Conservation (phyloP, 768 basidiomycete genomes). For the Gelatoporia subvermispora region DNA sequence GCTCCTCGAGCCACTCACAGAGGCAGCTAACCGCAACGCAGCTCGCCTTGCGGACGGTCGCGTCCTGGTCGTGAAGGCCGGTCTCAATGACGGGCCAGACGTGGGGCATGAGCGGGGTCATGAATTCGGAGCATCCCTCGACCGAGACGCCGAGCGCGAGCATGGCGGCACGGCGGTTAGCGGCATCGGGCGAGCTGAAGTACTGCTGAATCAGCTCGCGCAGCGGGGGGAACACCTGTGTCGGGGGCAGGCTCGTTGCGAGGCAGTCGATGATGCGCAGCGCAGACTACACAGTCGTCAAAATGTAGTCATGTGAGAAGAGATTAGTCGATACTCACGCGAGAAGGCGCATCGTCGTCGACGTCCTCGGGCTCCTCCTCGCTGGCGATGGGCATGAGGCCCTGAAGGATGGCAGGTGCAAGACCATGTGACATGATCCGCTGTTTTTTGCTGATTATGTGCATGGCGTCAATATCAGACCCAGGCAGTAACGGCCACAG, state of each 20-base stretch:
- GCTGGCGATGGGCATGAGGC: conserved; percentile 89
- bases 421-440: conserved; percentile 86
- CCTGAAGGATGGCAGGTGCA: conserved; percentile 80
- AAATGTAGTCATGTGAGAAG: background rate
- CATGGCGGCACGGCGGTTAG: conserved; percentile 85
- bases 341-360: conserved; percentile 90
- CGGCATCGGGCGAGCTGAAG: conserved; percentile 74
- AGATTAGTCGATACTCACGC: conserved; percentile 47
- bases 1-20: conserved; percentile 96
- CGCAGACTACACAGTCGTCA: conserved; percentile 55
- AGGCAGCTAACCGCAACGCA: conserved; percentile 94
- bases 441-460: conserved; percentile 76
- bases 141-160: conserved; percentile 93
- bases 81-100: conserved; percentile 94
- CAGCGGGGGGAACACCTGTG: conserved; percentile 93
- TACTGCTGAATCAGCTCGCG: conserved; percentile 79
- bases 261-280: conserved; percentile 93
- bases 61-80: conserved; percentile 80
- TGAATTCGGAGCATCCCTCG: conserved; percentile 97
- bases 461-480: no score
- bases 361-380: conserved; percentile 91
- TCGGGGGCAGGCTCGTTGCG: conserved; percentile 86
- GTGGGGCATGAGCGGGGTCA: conserved; percentile 86
- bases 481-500: no score
- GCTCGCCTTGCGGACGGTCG: conserved; percentile 88